These are phyloP conservation scores for Diplotaxis tenuifolia DNA, from an alignment of 345 rosid species.

Conservation along the genomic window DNA sequence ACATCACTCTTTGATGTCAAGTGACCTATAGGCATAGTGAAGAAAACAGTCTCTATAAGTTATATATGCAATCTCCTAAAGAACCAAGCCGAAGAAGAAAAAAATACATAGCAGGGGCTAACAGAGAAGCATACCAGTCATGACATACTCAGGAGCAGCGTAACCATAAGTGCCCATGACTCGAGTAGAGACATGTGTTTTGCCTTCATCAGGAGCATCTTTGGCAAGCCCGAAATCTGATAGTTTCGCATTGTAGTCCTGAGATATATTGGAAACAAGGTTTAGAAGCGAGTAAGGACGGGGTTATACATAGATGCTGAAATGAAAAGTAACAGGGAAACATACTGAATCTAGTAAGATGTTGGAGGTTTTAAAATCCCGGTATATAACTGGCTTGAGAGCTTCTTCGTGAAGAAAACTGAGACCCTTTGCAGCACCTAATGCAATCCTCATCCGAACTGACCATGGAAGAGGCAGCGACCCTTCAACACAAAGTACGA, in stretches of 20 bases:
- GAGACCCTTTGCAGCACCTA: slow-evolving; percentile 96
- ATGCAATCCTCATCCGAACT: slow-evolving; percentile 89
- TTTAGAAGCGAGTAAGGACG: background rate
- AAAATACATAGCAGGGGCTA: background rate
- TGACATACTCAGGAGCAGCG: slow-evolving; percentile 87
- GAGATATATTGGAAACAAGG: slow-evolving; percentile 23
- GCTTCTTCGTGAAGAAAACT: slow-evolving; percentile 98
- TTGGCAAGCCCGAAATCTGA: slow-evolving; percentile 88
- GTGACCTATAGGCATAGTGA: slow-evolving; percentile 50
- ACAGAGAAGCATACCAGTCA: slow-evolving; percentile 56
- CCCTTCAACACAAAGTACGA: slow-evolving; percentile 43
- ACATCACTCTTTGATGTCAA: slow-evolving; percentile 84
- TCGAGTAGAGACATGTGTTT: slow-evolving; percentile 82
- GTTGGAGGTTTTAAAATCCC: slow-evolving; percentile 97
- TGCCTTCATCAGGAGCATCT: slow-evolving; percentile 85
- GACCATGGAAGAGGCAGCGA: slow-evolving; percentile 98
- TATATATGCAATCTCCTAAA: background rate
- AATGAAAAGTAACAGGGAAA: background rate
- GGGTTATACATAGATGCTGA: background rate
- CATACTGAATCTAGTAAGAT: slow-evolving; percentile 85
- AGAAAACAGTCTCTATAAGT: background rate
- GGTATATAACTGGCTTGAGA: slow-evolving; percentile 87
- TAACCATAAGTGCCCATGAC: slow-evolving; percentile 94
- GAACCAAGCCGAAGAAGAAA: background rate
- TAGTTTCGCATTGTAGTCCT: slow-evolving; percentile 90